Evolutionary conservation across 192 early-diverging fungal genomes (phyloP), one percentile per base, ranked within the genome.

Genomic region (Coemansia sp.): DNA sequence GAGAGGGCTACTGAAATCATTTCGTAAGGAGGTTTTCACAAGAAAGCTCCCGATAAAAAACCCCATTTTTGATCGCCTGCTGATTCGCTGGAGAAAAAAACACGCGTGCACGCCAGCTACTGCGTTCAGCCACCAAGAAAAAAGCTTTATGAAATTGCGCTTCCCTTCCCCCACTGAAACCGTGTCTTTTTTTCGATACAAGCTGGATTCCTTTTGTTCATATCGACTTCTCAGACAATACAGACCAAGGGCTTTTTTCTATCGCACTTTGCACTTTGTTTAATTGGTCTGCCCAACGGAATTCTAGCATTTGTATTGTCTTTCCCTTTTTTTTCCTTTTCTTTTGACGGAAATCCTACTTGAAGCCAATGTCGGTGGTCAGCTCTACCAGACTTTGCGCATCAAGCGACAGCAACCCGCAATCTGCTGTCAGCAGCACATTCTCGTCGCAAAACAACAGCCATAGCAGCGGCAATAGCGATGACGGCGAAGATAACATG

Each of bases 361-460:
- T 18, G 14, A 20, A 3, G 37, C 10, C 8, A 70, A 70, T 70
- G 68, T 70, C 68, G 61, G 55, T 63, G 52, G 38, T 61, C 21
- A 64, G 66, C 18, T 52, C 61, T 31, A 48, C 52, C 16, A 61
- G 38, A 2, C 42, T 63, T 21, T 52, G 35, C 62, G 34, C 45
- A 47, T 21, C 45, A 16, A 28, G 6, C 12, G 47, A 63, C 26
- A 31, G 31, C 38, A 33, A 18, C 20, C 57, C 43, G 34, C 52
- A 62, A 59, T 59, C 28, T 33, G 57, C 56, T 23, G 42, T 38
- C 41, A 35, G 18, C 4, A 38, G 38, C 38, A 25, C 57, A 42
- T 47, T 66, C 42, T 31, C 31, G 5, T 45, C 56, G n/a, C 26
- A 14, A n/a, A 26, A 47, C 64, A 66, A 50, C 48, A 43, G 39